Evolutionary conservation across 2,329 filamentous ascomycete genomes (phyloP).

Genomic region (Lecanicillium sp.): DNA sequence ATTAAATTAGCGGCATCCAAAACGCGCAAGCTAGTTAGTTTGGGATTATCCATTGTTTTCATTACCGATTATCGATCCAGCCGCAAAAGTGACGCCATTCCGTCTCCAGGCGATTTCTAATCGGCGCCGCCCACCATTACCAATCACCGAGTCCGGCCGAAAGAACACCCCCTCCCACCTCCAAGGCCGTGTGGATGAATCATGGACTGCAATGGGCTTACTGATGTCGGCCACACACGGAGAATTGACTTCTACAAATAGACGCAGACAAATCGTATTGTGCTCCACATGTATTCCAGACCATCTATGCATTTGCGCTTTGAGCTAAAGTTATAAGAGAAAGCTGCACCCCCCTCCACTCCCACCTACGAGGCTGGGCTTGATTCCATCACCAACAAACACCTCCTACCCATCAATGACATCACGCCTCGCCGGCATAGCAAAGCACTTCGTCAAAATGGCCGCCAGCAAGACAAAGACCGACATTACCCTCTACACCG

Average conservation of each 20-base stretch:
- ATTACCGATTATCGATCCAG: too few relatives aligned
- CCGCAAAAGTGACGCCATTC: conserved; percentile 10
- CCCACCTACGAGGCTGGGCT: too few relatives aligned
- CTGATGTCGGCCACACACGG: not conserved
- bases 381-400: not conserved
- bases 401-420: conserved; percentile 18
- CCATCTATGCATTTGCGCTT: too few relatives aligned
- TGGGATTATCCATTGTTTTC: too few relatives aligned
- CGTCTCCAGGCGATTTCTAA: conserved; percentile 8
- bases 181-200: too few relatives aligned
- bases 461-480: conserved; percentile 38
- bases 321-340: too few relatives aligned
- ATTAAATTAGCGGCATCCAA: too few relatives aligned
- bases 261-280: not conserved
- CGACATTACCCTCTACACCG: conserved; percentile 76
- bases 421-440: conserved; percentile 21
- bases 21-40: not conserved
- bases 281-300: too few relatives aligned
- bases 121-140: conserved; percentile 6
- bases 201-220: too few relatives aligned
- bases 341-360: too few relatives aligned
- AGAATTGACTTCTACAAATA: not conserved
- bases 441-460: conserved; percentile 25
- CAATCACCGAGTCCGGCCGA: not conserved
- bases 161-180: too few relatives aligned